Base-by-base conservation (phyloP, 805 yeast species). In the Wickerhamiella musiphila region DNA sequence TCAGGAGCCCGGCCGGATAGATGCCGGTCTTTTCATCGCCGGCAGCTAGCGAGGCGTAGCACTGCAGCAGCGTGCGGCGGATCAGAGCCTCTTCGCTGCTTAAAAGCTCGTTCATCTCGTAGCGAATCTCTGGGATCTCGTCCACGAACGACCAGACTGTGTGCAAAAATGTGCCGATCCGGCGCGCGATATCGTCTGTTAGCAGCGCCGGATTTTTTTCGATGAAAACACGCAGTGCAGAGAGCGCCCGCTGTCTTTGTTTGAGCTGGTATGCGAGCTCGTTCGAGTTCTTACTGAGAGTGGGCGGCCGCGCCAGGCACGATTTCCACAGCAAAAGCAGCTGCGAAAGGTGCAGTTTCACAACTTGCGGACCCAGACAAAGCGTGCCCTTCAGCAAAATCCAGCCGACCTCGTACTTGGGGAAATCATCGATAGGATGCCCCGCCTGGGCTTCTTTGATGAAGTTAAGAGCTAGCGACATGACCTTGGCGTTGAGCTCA, bases 321-420 rank as follows among this genome's bases (percentile, higher is more conserved):
- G 66, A 62, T 38, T 71, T 71, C 84, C 84, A 78, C 35, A 76
- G 57, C 7, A 60, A 49, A 28, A 77, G 51, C 31, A 78, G 57
- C 41, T 73, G 81, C 3, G 71, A 62, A 10, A 65, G 54, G 40
- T 73, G 74, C 35, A 69, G 57, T 31, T 61, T 56, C 23, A 78
- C 56, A 35, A 68, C 66, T 16, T 59, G 54, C 11, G 63, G 62
- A 23, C 75, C 77, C 0, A 68, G 66, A 31, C 71, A 66, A 61
- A 77, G 67, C 4, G 76, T 49, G 2, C 86, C 86, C 37, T 63
- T 58, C 15, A 78, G 45, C 16, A 74, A 44, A 11, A 68, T 61
- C 86, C 90, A 78, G 25, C 63, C 79, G 10, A 31, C 36, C 5
- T 31, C 33, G 33, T 29, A 30, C 24, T 25, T 24, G 23, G 12